Percentiles rank a stretch among this genome's conserved stretches.
Conservation (phyloP, 192 early-diverging fungal species). For the Chytriomyces sp. region DNA sequence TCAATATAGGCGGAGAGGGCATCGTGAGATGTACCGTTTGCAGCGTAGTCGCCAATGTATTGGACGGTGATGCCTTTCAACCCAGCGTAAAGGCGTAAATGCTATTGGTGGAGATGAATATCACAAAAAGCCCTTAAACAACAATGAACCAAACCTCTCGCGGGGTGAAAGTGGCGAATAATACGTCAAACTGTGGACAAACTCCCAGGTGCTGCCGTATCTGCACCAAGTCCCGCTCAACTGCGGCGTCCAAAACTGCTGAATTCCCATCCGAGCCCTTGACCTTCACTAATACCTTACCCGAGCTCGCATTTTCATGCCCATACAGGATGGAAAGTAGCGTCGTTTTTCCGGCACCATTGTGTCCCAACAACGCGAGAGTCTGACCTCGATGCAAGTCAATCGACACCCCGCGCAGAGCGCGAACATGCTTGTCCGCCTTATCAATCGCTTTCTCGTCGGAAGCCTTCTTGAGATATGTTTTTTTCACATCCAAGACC, state of each 20-base stretch:
- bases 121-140: conserved; percentile 54
- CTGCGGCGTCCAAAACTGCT: conserved; percentile 49
- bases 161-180: conserved; percentile 48
- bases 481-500: background rate
- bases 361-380: conserved; percentile 56
- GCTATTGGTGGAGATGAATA: conserved; percentile 36
- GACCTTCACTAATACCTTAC: background rate
- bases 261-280: too few species aligned
- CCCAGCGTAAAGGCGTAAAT: conserved; percentile 60
- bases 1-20: conserved; percentile 14
- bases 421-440: background rate
- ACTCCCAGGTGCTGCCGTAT: conserved; percentile 35
- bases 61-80: conserved; percentile 61
- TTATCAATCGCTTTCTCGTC: background rate
- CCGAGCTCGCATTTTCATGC: background rate
- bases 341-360: conserved; percentile 66
- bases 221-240: conserved; percentile 45
- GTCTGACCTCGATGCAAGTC: conserved; percentile 52
- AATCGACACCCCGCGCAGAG: conserved; percentile 17
- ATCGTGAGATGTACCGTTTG: conserved; percentile 40
- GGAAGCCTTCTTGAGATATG: background rate
- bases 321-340: conserved; percentile 4
- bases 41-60: conserved; percentile 37
- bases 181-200: conserved; percentile 62
- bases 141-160: conserved; percentile 52